Percentiles rank a stretch among this genome's conserved stretches.
These are phyloP conservation scores for Sporothrix protearum DNA, from an alignment of 2,329 filamentous ascomycete species.

Conservation along the genomic window DNA sequence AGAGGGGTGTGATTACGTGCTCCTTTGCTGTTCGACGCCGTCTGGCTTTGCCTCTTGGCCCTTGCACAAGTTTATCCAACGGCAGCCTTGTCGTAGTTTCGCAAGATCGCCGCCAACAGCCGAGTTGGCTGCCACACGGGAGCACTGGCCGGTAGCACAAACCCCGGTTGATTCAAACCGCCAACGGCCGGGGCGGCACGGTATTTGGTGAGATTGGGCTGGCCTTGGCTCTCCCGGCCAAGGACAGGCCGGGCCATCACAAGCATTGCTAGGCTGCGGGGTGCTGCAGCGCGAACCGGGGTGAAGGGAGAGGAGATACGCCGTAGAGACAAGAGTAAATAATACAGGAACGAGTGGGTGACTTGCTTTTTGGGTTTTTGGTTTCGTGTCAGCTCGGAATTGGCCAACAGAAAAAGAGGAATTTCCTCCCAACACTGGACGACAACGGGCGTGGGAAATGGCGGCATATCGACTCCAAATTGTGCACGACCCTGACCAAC, in stretches of 20 bases:
- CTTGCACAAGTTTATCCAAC: neutral
- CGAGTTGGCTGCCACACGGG: neutral
- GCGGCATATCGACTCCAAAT: conserved; percentile 1
- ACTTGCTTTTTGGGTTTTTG: neutral
- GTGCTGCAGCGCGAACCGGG: neutral
- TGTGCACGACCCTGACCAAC: neutral
- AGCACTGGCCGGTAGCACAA: neutral
- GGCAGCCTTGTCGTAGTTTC: neutral
- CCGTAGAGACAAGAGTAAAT: no score
- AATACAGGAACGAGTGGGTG: neutral
- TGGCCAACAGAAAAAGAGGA: neutral
- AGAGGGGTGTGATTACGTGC: neutral
- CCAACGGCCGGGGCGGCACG: neutral
- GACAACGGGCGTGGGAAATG: neutral
- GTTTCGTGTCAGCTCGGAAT: neutral
- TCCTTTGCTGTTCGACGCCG: no score
- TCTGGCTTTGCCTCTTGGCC: neutral
- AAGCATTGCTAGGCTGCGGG: neutral
- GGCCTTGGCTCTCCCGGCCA: neutral
- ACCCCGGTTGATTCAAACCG: neutral
- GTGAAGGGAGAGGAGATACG: neutral
- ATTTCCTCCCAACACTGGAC: neutral
- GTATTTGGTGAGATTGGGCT: neutral
- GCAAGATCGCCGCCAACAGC: neutral
- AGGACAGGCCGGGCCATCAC: neutral